These are phyloP conservation scores for Miamiensis avidus DNA, from an alignment of 169 alveolate species.

Conservation along the genomic window DNA sequence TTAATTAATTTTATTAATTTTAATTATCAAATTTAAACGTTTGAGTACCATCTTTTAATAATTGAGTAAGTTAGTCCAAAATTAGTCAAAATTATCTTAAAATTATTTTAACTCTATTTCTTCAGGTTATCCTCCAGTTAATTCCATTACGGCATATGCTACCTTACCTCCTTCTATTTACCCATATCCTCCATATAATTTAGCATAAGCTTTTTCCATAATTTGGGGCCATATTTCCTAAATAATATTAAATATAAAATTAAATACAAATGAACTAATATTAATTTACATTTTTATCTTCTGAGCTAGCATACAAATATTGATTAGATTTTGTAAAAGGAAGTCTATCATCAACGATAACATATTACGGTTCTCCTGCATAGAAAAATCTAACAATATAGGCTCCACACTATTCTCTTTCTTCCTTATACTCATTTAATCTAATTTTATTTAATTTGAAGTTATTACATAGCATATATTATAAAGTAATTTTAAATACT, in stretches of 20 bases:
- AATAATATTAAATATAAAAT: too few relatives aligned
- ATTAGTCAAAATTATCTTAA: slow-evolving; percentile 31
- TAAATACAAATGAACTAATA: too few relatives aligned
- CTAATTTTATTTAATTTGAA: too few relatives aligned
- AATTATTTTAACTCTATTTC: slow-evolving; percentile 28
- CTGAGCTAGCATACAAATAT: slow-evolving; percentile 29
- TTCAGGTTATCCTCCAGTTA: slow-evolving; percentile 56
- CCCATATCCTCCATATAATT: slow-evolving; percentile 56
- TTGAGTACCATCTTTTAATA: slow-evolving; percentile 9
- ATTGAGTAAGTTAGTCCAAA: slow-evolving; percentile 27
- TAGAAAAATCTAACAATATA: slow-evolving; percentile 38
- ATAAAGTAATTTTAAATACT: too few relatives aligned
- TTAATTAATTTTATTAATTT: neutral
- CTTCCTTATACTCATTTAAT: neutral
- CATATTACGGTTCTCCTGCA: slow-evolving; percentile 35
- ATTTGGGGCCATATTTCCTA: slow-evolving; percentile 64
- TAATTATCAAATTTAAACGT: neutral
- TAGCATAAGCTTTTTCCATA: slow-evolving; percentile 76
- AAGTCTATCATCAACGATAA: slow-evolving; percentile 54
- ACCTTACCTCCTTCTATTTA: slow-evolving; percentile 52
- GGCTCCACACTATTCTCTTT: slow-evolving; percentile 34
- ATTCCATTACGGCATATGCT: slow-evolving; percentile 38
- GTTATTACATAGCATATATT: neutral
- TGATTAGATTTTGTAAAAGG: slow-evolving; percentile 37
- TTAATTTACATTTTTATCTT: slow-evolving; percentile 30